A percentile compares a stretch with the other conserved stretches of the same genome.
Evolutionary conservation across 257 asterid genomes (phyloP).

Genomic region (Cordia subcordata): DNA sequence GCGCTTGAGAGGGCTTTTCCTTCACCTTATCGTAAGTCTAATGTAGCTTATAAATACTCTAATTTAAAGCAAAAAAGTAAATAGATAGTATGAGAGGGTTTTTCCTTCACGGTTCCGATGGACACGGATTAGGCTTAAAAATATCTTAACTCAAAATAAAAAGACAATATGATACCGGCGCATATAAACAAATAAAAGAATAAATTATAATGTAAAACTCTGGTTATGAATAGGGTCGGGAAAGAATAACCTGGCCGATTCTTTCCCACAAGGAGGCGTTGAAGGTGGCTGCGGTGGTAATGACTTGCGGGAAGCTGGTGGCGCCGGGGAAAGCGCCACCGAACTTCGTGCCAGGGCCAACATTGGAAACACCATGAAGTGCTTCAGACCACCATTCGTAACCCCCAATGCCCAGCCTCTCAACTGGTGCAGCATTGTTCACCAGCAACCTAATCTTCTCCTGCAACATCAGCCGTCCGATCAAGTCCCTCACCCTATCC

Average conservation of each 20-base stretch:
- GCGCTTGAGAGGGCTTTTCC: no score
- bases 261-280: slow-evolving; percentile 78
- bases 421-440: slow-evolving; percentile 82
- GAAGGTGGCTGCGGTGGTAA: slow-evolving; percentile 77
- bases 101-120: no score
- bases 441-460: slow-evolving; percentile 65
- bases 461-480: slow-evolving; percentile 57
- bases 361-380: slow-evolving; percentile 78
- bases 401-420: slow-evolving; percentile 61
- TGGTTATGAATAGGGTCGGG: background rate
- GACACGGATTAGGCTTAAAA: no score
- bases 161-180: no score
- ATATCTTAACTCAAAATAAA: no score
- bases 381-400: slow-evolving; percentile 99
- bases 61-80: no score
- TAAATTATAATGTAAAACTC: no score
- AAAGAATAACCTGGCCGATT: slow-evolving; percentile 61
- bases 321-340: slow-evolving; percentile 75
- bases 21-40: no score
- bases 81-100: no score
- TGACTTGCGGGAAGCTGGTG: slow-evolving; percentile 91
- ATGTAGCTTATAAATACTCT: no score
- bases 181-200: no score
- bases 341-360: slow-evolving; percentile 70
- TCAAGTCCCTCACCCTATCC: slow-evolving; percentile 60